These are phyloP conservation scores for Lolium rigidum DNA, from an alignment of 176 grass and related monocot genomes.

Conservation along the genomic window DNA sequence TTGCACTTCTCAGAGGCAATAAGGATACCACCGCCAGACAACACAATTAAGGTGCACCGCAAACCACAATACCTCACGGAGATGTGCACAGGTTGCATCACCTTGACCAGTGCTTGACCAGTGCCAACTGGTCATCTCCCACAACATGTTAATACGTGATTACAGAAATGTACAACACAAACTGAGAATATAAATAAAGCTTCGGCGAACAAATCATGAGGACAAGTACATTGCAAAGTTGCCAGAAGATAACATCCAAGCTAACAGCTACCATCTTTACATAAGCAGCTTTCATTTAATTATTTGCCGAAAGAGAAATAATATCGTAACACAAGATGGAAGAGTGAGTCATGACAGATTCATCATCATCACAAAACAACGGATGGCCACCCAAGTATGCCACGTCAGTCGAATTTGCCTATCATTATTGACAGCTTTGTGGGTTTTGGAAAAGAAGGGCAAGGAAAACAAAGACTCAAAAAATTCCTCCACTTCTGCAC, in stretches of 20 bases:
- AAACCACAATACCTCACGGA: no score
- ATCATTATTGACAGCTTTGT: conserved; percentile 73
- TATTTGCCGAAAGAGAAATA: conserved; percentile 12
- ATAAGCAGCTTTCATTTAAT: conserved; percentile 42
- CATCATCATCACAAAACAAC: conserved; percentile 42
- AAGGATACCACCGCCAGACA: no score
- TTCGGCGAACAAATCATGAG: not conserved
- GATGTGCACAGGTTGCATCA: no score
- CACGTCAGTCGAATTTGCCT: conserved; percentile 61
- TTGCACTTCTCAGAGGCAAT: no score
- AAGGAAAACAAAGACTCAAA: conserved; percentile 60
- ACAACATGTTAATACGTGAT: not conserved
- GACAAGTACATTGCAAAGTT: not conserved
- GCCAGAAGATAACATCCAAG: not conserved
- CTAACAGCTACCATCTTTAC: conserved; percentile 44
- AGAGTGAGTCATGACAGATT: conserved; percentile 18
- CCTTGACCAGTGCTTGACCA: no score
- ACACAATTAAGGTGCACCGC: no score
- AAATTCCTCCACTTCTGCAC: conserved; percentile 48
- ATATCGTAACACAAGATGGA: conserved; percentile 14
- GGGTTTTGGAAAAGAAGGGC: conserved; percentile 32
- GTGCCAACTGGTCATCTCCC: not conserved
- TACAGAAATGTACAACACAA: not conserved
- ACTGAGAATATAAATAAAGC: not conserved
- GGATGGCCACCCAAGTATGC: conserved; percentile 33